phyloP scores from a whole-genome alignment of 2,329 filamentous ascomycete species.

The Lecanicillium sp. region DNA sequence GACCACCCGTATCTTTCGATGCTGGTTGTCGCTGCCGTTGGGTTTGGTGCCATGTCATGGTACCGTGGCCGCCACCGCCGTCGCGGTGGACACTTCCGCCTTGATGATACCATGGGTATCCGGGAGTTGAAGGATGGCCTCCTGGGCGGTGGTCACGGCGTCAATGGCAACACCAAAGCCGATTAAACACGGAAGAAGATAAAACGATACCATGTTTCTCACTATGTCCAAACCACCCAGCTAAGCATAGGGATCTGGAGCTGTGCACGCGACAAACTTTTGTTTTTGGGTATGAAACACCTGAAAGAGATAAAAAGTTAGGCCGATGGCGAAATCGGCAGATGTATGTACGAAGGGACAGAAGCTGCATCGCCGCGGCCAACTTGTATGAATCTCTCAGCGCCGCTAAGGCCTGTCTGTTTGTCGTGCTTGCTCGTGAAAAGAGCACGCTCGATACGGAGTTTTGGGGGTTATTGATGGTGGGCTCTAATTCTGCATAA shows the following conservation, averaged over 20 bases:
- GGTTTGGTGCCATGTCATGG: conserved; percentile 45
- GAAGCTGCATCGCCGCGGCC: too few species aligned
- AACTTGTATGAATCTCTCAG: too few species aligned
- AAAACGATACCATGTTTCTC: too few species aligned
- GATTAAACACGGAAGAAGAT: conserved; percentile 26
- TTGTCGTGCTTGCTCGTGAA: too few species aligned
- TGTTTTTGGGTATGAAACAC: too few species aligned
- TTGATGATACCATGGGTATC: conserved; percentile 47
- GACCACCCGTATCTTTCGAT: conserved; percentile 53
- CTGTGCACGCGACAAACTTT: too few species aligned
- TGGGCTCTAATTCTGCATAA: conserved; percentile 2
- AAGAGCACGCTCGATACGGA: too few species aligned
- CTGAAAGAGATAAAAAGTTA: too few species aligned
- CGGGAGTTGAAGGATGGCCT: conserved; percentile 57
- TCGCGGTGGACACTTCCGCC: conserved; percentile 51
- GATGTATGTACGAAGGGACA: too few species aligned
- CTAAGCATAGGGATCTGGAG: too few species aligned
- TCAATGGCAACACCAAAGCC: conserved; percentile 40
- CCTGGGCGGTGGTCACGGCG: conserved; percentile 37
- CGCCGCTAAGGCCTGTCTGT: too few species aligned
- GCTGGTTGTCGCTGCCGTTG: conserved; percentile 49
- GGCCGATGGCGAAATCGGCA: not conserved
- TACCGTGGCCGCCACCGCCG: conserved; percentile 47
- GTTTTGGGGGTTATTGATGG: conserved; percentile 2
- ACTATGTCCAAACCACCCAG: too few species aligned